Percentiles rank a stretch among this genome's conserved stretches.
These are phyloP conservation scores for Flaveria bidentis DNA, from an alignment of 129 eudicot genomes.

Conservation along the genomic window DNA sequence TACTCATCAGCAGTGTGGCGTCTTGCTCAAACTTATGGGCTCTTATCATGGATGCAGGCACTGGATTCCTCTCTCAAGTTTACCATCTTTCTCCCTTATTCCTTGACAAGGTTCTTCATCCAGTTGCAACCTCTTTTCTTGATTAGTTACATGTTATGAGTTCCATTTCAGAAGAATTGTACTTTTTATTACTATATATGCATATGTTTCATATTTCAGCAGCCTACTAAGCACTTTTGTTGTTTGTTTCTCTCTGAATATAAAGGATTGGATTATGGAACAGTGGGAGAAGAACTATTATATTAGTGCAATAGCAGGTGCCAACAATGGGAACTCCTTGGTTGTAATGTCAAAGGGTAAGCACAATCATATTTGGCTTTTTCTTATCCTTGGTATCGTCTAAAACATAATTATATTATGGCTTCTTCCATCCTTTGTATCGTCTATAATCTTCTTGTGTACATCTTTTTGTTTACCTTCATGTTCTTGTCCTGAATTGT, in stretches of 20 bases:
- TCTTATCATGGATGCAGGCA: slow-evolving; percentile 87
- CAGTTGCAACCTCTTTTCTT: neutral
- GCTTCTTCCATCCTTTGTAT: neutral
- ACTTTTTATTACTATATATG: neutral
- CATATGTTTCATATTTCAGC: neutral
- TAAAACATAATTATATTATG: neutral
- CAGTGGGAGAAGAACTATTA: slow-evolving; percentile 87
- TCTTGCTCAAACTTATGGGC: slow-evolving; percentile 83
- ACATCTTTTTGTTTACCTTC: neutral
- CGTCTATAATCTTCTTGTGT: neutral
- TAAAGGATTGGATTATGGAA: slow-evolving; percentile 94
- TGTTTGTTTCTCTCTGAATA: neutral
- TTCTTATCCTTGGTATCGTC: neutral
- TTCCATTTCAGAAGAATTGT: neutral
- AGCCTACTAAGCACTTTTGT: slow-evolving; percentile 13
- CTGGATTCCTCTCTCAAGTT: slow-evolving; percentile 77
- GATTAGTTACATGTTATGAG: no score
- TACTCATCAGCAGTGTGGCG: slow-evolving; percentile 78
- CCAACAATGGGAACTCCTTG: slow-evolving; percentile 72
- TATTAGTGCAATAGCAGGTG: slow-evolving; percentile 84
- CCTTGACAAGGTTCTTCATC: slow-evolving; percentile 59
- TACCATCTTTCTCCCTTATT: slow-evolving; percentile 67
- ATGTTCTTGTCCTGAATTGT: neutral
- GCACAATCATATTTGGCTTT: neutral
- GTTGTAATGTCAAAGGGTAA: slow-evolving; percentile 87